These are phyloP conservation scores for Nematocida sp. DNA, from an alignment of 371 early-diverging fungal species.

Conservation along the genomic window DNA sequence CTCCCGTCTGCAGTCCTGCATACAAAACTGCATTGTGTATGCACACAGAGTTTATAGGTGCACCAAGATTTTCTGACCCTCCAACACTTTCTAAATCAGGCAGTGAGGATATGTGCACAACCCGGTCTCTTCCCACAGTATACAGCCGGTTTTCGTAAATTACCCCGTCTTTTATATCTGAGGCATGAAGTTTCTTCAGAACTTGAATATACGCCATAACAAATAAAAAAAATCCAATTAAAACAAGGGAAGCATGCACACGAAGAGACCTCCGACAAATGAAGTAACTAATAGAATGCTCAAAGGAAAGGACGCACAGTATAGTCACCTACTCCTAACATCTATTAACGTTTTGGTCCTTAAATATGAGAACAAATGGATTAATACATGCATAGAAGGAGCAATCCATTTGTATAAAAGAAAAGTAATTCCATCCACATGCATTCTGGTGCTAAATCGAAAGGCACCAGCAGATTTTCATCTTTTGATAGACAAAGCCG, in stretches of 20 bases:
- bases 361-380: conserved; percentile 37
- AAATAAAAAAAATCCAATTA: conserved; percentile 48
- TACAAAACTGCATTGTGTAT: conserved; percentile 31
- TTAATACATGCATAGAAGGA: conserved; percentile 31
- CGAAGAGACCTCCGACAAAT: conserved; percentile 4
- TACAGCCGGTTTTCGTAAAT: conserved; percentile 17
- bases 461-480: conserved; percentile 41
- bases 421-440: conserved; percentile 16
- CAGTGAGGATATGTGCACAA: neutral
- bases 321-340: conserved; percentile 22
- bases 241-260: neutral
- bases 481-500: neutral
- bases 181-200: conserved; percentile 33
- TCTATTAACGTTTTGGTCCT: conserved; percentile 16
- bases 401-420: conserved; percentile 41
- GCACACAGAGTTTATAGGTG: conserved; percentile 58
- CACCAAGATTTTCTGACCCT: conserved; percentile 12
- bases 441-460: conserved; percentile 27
- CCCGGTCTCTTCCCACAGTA: conserved; percentile 56
- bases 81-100: neutral
- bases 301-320: conserved; percentile 14
- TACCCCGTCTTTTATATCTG: conserved; percentile 61
- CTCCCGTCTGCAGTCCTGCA: conserved; percentile 60
- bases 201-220: conserved; percentile 40
- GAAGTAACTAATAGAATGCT: conserved; percentile 35